phyloP scores from a whole-genome alignment of 352 stramenopile species.

The Phytopythium mirpurense region DNA sequence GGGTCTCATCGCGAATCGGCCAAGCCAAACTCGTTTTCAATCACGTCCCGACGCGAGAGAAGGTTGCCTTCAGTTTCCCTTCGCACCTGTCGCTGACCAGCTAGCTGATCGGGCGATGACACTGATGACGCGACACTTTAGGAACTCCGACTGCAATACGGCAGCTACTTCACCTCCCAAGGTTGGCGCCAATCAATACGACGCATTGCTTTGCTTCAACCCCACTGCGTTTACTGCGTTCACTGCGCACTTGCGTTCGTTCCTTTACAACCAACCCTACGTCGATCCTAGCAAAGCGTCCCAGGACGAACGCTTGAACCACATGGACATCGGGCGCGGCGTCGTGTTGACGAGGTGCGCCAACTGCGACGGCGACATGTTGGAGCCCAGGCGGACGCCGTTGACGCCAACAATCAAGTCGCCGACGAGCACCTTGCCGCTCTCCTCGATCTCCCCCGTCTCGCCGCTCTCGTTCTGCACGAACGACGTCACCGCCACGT shows the following conservation, averaged over 20 bases:
- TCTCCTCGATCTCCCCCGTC: slow-evolving; percentile 60
- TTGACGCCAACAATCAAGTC: slow-evolving; percentile 65
- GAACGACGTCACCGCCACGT: slow-evolving; percentile 60
- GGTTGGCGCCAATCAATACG: too few species aligned
- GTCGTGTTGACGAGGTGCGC: slow-evolving; percentile 36
- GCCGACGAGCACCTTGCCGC: slow-evolving; percentile 56
- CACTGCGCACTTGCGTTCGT: too few species aligned
- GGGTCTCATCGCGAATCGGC: not conserved
- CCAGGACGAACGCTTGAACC: slow-evolving; percentile 65
- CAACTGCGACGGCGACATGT: slow-evolving; percentile 32
- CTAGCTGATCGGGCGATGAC: too few species aligned
- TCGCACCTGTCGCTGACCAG: too few species aligned
- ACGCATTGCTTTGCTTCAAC: too few species aligned
- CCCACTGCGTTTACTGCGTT: too few species aligned
- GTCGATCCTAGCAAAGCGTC: slow-evolving; percentile 35
- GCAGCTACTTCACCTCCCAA: too few species aligned
- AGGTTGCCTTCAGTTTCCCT: not conserved
- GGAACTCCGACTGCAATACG: too few species aligned
- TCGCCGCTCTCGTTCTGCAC: slow-evolving; percentile 37
- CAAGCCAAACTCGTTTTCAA: not conserved
- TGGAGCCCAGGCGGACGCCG: slow-evolving; percentile 14
- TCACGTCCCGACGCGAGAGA: not conserved
- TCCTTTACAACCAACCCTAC: too few species aligned
- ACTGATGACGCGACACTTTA: too few species aligned
- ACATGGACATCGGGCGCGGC: slow-evolving; percentile 40